Evolutionary conservation across 139 green algal genomes (phyloP), one percentile per base, ranked within the genome.

Genomic region (Picochlorum costavermella): DNA sequence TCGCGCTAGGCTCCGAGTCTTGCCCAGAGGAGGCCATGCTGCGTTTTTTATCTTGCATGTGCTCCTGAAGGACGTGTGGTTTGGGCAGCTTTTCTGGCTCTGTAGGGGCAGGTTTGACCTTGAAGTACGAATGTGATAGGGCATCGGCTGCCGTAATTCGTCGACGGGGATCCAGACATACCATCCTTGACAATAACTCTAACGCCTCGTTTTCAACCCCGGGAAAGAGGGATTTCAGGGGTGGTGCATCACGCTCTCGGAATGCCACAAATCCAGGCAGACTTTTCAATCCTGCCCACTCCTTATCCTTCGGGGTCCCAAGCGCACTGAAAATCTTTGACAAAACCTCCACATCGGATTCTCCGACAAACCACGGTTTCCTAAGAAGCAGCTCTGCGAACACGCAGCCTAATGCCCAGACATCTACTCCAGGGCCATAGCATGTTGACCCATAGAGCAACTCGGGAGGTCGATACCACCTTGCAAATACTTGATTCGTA

Each of bases 391-490:
- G 77, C 78, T 93, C 88, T 72, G 73, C 86, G 72, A 95, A 85
- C 6, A 94, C 74, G 71, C 90, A 96, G 12, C 90, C 90, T 11
- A 82, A 78, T 6, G 84, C 90, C 90, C 90, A 96, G 6, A 96
- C 68, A 72, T 96, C 90, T 13, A 94, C 73, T 1, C 45, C 58
- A n/a, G 86, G 68, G 11, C 81, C 79, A 65, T 96, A 96, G 64
- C 68, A 75, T 11, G 60, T 77, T 20, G 72, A 78, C 28, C 89
- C 89, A 62, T 89, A 92, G 13, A 96, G 76, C 53, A 96, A 80
- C 82, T 96, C 90, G 10, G 90, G 89, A 0, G 90, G 43, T 6
- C 90, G 74, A 71, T 96, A 96, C 89, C 89, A 96, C 2, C 78
- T 71, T 1, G 90, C 87, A 85, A 96, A 96, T 48, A 96, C 90